Evolutionary conservation across 805 yeast species (phyloP).

Genomic region (Ogataea ramenticola): DNA sequence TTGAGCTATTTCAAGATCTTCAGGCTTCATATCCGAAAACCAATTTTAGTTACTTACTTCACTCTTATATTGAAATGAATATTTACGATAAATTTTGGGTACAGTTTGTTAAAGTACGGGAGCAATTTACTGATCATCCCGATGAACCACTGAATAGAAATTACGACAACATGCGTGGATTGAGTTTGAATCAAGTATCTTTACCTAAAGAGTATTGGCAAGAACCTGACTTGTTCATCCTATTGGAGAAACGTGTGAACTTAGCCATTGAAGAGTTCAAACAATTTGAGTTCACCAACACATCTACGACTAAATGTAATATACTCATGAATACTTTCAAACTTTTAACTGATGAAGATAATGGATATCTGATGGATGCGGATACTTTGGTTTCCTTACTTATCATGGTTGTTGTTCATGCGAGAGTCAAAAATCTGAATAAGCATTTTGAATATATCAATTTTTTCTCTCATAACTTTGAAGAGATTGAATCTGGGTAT

Average conservation of each 20-base stretch:
- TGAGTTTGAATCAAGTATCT: conserved; percentile 47
- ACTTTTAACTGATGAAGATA: conserved; percentile 33
- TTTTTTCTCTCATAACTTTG: conserved; percentile 39
- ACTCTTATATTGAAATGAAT: conserved; percentile 65
- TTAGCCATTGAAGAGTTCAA: conserved; percentile 47
- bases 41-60: conserved; percentile 48
- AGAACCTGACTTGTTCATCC: conserved; percentile 10
- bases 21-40: conserved; percentile 25
- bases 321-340: conserved; percentile 47
- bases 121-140: neutral
- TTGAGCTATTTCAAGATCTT: conserved; percentile 16
- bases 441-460: conserved; percentile 62
- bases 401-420: conserved; percentile 60
- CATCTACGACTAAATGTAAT: conserved; percentile 39
- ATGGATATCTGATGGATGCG: conserved; percentile 52
- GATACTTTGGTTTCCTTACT: conserved; percentile 72
- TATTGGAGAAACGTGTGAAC: conserved; percentile 36
- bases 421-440: conserved; percentile 51
- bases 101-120: conserved; percentile 19
- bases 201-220: conserved; percentile 23
- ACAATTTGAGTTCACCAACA: conserved; percentile 36
- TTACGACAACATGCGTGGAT: conserved; percentile 29
- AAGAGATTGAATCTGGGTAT: conserved; percentile 47
- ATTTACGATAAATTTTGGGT: conserved; percentile 65
- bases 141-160: conserved; percentile 17